A percentile compares a stretch with the other conserved stretches of the same genome.
Evolutionary conservation across 345 rosid species (phyloP).

Genomic region (Syzygium grande): DNA sequence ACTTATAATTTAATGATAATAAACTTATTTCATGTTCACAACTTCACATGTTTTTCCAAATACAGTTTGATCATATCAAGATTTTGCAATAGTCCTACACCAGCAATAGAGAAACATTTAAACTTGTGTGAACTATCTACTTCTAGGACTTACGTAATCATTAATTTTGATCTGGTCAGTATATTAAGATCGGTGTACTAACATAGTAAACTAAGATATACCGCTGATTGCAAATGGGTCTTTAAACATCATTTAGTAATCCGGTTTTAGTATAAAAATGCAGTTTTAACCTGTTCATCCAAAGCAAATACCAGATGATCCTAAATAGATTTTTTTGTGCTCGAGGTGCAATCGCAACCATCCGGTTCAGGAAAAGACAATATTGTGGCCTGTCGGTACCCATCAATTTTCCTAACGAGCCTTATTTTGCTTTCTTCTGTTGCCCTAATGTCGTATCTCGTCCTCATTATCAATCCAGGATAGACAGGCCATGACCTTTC

Average conservation of each 20-base stretch:
- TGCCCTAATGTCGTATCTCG: background rate
- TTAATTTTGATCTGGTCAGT: background rate
- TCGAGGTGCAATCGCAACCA: background rate
- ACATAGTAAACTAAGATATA: background rate
- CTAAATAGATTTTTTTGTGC: background rate
- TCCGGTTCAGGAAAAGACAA: background rate
- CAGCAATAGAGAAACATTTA: background rate
- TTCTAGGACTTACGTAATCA: background rate
- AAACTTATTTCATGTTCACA: background rate
- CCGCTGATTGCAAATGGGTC: background rate
- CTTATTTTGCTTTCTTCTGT: background rate
- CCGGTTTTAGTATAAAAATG: background rate
- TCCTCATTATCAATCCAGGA: background rate
- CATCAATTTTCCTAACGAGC: background rate
- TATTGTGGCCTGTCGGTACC: background rate
- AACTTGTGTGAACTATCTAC: background rate
- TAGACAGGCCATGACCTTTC: background rate
- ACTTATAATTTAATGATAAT: background rate
- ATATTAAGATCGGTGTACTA: background rate
- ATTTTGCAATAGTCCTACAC: background rate
- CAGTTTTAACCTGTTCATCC: background rate
- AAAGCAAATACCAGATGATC: background rate
- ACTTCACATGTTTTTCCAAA: background rate
- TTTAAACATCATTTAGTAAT: background rate
- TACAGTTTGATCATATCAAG: background rate